phyloP scores from a whole-genome alignment of 306 rosid genomes.

The Quercus berberidifolia region DNA sequence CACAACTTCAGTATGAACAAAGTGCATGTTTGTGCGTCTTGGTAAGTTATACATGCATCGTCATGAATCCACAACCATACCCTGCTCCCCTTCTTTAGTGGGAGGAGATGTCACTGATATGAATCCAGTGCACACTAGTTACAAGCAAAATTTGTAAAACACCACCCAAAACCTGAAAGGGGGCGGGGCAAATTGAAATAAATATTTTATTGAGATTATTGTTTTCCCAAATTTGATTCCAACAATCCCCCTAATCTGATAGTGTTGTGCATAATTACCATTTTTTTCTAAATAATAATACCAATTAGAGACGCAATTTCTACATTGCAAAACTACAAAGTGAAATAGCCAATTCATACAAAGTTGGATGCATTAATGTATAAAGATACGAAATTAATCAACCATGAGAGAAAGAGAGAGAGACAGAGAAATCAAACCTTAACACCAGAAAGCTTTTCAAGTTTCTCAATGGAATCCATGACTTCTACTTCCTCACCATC shows the following conservation, averaged over 20 bases:
- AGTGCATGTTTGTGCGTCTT: no score
- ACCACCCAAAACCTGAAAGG: background rate
- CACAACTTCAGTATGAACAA: no score
- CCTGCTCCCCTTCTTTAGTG: no score
- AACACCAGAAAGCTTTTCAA: conserved; percentile 78
- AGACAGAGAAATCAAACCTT: conserved; percentile 53
- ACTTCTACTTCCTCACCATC: conserved; percentile 75
- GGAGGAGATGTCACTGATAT: no score
- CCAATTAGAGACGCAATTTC: background rate
- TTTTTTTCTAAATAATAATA: background rate
- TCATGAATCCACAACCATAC: no score
- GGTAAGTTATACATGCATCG: no score
- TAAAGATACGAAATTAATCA: background rate
- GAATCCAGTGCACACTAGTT: no score
- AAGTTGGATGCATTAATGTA: background rate
- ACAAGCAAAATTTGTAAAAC: no score
- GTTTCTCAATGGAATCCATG: conserved; percentile 83
- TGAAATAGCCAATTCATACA: background rate
- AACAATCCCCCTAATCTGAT: background rate
- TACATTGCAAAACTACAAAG: background rate
- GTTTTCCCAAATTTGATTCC: background rate
- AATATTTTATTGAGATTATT: background rate
- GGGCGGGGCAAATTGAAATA: background rate
- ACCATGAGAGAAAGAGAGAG: background rate
- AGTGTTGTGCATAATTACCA: background rate